phyloP scores from a whole-genome alignment of 2,329 filamentous ascomycete species.

The Colletotrichum chrysophilum region DNA sequence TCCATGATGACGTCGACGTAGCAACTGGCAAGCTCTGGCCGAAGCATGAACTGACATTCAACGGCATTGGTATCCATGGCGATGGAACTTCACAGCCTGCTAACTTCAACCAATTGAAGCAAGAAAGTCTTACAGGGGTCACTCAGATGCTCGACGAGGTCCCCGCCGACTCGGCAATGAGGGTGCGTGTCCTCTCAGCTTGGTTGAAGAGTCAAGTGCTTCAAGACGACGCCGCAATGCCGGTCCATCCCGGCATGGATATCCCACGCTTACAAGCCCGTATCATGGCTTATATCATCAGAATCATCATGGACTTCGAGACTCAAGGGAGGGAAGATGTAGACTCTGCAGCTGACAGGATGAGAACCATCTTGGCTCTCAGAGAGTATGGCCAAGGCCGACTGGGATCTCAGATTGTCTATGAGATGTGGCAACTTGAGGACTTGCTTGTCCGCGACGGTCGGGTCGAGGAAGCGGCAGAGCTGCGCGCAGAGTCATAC shows the following conservation, averaged over 20 bases:
- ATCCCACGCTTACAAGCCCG: slow-evolving; percentile 3
- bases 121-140: not conserved
- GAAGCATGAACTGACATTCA: not conserved
- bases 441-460: not conserved
- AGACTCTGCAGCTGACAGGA: not conserved
- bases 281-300: slow-evolving; percentile 6
- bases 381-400: slow-evolving; percentile 19
- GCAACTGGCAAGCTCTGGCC: not conserved
- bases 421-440: slow-evolving; percentile 22
- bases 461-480: not conserved
- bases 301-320: slow-evolving; percentile 7
- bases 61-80: not conserved
- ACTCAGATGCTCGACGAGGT: not conserved
- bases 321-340: not conserved
- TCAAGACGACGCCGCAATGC: not conserved
- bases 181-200: slow-evolving; percentile 5
- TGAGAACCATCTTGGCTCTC: slow-evolving; percentile 11
- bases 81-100: not conserved
- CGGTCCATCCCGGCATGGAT: not conserved
- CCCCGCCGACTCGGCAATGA: not conserved
- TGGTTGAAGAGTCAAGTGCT: not conserved
- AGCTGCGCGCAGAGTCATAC: not conserved
- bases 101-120: not conserved
- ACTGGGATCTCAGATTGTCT: slow-evolving; percentile 17
- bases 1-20: not conserved